Base-by-base conservation (phyloP, 106 monocot genomes). In the Chionographis japonica region DNA sequence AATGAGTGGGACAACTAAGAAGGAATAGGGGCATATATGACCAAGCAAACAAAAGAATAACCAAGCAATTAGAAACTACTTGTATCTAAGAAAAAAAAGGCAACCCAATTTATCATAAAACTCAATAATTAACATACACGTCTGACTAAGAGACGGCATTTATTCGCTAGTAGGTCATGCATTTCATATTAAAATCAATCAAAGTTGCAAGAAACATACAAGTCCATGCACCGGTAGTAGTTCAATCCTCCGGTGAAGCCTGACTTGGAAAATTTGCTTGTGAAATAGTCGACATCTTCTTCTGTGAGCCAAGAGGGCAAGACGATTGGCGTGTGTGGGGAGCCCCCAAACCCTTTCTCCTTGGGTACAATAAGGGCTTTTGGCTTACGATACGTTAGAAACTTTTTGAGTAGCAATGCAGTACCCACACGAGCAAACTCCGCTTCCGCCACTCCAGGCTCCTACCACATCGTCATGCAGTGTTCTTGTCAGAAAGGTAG, bases 161-260 rank as follows among this genome's bases (percentile, higher is more conserved):
- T 27, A 27, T 27, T 27, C 27, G 1, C 1, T 27, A 27, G 27
- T 0, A 27, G 27, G 27, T 1, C 27, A 27, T 27, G 27, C 1
- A 27, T 1, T 27, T 27, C 27, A 27, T 27, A 27, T 27, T 27
- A 27, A 27, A 27, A 27, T 27, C 27, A 27, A 27, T 27, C 27
- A 27, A 27, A 27, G 27, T 27, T 27, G 27, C 27, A 27, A 27
- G 27, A 27, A 27, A 69, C 73, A 77, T 63, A 86, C 85, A 66
- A n/a, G 43, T 86, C 69, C 0, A 78, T 8, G 52, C 67, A 74
- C 5, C 85, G 66, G 75, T 86, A 86, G 58, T 81, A 86, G 53
- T 81, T 86, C 4, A 86, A n/a, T 58, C 62, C 71, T 4, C 81
- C 78, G 2, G 75, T 75, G 14, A 86, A 86, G n/a, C 81, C 81